phyloP scores from a whole-genome alignment of 208 protist genomes.

The Entamoeba invadens region DNA sequence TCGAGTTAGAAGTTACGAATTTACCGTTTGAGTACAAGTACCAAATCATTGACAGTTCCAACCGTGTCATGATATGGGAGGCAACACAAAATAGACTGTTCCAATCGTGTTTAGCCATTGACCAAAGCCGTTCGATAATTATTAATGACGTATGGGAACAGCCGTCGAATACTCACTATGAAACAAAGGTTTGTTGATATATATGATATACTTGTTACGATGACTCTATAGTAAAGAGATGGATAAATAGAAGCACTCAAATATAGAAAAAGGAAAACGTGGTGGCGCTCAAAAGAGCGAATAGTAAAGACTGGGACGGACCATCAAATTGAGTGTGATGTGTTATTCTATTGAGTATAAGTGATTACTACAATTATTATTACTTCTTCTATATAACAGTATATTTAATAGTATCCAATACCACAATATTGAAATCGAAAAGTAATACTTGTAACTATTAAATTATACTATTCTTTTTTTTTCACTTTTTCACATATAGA shows the following conservation, averaged over 20 bases:
- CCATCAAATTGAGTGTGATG: no score
- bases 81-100: neutral
- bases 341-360: no score
- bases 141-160: constrained; percentile 1
- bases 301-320: neutral
- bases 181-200: neutral
- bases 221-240: neutral
- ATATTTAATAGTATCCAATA: no score
- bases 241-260: no score
- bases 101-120: neutral
- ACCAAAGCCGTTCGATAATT: neutral
- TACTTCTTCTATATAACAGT: no score
- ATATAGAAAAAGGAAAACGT: neutral
- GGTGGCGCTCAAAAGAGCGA: neutral
- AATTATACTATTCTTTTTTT: no score
- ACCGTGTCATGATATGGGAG: neutral
- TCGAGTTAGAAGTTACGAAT: neutral
- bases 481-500: no score
- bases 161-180: neutral
- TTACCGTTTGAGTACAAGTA: neutral
- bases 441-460: no score
- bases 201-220: no score
- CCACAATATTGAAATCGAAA: no score
- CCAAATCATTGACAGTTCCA: neutral
- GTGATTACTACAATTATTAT: no score